These are phyloP conservation scores for Lasiodiplodia hormozganensis DNA, from an alignment of 2,329 filamentous ascomycete genomes.

Conservation along the genomic window DNA sequence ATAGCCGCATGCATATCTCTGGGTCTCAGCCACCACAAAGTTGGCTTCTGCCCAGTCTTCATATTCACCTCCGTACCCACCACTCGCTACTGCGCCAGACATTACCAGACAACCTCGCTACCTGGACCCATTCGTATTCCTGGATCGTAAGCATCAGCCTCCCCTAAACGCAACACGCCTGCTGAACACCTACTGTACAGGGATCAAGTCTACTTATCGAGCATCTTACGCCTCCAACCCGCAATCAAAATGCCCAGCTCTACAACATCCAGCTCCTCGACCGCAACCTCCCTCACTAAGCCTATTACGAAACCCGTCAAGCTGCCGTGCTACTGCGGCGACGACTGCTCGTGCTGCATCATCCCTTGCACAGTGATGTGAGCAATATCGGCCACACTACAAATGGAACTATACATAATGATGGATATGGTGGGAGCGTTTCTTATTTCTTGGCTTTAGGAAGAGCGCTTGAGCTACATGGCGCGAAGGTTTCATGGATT, in stretches of 20 bases:
- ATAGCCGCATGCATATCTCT: neutral
- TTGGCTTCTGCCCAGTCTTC: neutral
- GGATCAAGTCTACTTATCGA: neutral
- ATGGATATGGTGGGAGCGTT: neutral
- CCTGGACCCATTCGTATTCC: neutral
- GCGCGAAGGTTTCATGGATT: neutral
- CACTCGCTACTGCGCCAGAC: neutral
- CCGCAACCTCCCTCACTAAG: conserved; percentile 42
- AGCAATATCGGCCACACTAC: neutral
- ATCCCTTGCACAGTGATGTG: conserved; percentile 48
- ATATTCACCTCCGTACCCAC: neutral
- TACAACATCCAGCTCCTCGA: conserved; percentile 26
- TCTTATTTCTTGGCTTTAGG: neutral
- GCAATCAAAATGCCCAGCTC: conserved; percentile 16
- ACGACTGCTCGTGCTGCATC: conserved; percentile 39
- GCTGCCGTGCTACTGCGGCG: conserved; percentile 35
- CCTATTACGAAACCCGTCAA: conserved; percentile 38
- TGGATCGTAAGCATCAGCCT: neutral
- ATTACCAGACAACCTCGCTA: neutral
- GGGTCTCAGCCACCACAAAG: neutral
- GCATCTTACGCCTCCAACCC: neutral
- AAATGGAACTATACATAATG: neutral
- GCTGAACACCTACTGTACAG: neutral
- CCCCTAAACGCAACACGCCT: neutral
- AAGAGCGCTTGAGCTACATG: neutral